phyloP scores from a whole-genome alignment of 768 basidiomycete genomes.

The Suillus bovinus region DNA sequence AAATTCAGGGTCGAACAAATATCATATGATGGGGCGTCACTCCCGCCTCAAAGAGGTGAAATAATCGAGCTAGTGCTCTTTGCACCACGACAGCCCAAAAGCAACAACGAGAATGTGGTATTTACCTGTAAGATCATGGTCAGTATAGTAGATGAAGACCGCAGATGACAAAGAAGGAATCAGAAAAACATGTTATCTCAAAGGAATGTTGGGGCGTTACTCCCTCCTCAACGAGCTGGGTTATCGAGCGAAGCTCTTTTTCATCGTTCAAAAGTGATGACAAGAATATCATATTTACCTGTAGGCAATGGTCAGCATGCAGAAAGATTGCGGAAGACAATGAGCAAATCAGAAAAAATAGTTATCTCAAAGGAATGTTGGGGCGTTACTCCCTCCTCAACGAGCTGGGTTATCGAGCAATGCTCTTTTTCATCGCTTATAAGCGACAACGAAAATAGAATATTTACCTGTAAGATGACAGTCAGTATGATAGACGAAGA shows the following conservation, averaged over 20 bases:
- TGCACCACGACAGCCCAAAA: conserved; percentile 49
- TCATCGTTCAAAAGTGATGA: conserved; percentile 41
- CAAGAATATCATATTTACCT: conserved; percentile 22
- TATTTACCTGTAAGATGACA: conserved; percentile 23
- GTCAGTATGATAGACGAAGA: conserved; percentile 13
- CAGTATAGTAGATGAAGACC: conserved; percentile 7
- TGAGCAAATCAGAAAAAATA: conserved; percentile 40
- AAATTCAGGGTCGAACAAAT: conserved; percentile 5
- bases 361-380: conserved; percentile 67
- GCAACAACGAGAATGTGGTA: conserved; percentile 1
- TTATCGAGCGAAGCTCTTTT: conserved; percentile 79
- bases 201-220: conserved; percentile 71
- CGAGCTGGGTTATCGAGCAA: conserved; percentile 88
- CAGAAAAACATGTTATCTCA: conserved; percentile 63
- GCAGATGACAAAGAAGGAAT: conserved; percentile 22
- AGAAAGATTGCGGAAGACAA: conserved; percentile 1
- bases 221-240: conserved; percentile 90
- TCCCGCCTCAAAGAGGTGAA: conserved; percentile 89
- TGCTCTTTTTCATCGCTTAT: conserved; percentile 65
- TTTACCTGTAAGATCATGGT: conserved; percentile 24
- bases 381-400: conserved; percentile 85
- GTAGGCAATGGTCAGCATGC: conserved; percentile 12
- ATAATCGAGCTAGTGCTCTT: conserved; percentile 75
- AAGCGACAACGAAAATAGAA: neutral
- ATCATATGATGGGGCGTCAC: conserved; percentile 65